These are phyloP conservation scores for Phaeophleospora eucalypticola DNA, from an alignment of 2,329 filamentous ascomycete genomes.

Conservation along the genomic window DNA sequence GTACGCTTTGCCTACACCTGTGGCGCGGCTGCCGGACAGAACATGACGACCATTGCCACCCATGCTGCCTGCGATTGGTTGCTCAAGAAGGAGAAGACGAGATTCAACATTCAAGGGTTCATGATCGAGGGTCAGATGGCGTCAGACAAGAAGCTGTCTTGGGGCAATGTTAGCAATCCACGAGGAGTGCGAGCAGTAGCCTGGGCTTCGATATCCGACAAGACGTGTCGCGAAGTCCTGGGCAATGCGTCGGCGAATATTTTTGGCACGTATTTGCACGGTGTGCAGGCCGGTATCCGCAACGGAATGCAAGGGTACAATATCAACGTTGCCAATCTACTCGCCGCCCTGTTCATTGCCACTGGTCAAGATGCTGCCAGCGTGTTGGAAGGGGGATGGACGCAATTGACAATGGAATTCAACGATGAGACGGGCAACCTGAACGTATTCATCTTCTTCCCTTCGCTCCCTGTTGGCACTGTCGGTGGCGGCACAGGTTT, in stretches of 20 bases:
- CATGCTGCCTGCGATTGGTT: background rate
- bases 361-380: background rate
- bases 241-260: background rate
- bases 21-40: background rate
- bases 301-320: background rate
- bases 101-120: background rate
- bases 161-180: background rate
- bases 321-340: background rate
- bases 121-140: background rate
- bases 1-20: background rate
- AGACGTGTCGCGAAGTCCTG: background rate
- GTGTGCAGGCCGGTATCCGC: background rate
- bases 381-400: background rate
- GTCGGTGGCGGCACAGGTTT: background rate
- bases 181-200: background rate
- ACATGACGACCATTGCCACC: background rate
- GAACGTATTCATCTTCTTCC: background rate
- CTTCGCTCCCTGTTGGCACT: background rate
- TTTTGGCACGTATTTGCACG: background rate
- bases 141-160: background rate
- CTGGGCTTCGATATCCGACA: background rate
- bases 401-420: background rate
- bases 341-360: background rate
- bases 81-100: background rate
- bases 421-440: background rate